Percentiles rank a stretch among this genome's conserved stretches.
Evolutionary conservation across 257 asterid genomes (phyloP).

Genomic region (Phtheirospermum japonicum): DNA sequence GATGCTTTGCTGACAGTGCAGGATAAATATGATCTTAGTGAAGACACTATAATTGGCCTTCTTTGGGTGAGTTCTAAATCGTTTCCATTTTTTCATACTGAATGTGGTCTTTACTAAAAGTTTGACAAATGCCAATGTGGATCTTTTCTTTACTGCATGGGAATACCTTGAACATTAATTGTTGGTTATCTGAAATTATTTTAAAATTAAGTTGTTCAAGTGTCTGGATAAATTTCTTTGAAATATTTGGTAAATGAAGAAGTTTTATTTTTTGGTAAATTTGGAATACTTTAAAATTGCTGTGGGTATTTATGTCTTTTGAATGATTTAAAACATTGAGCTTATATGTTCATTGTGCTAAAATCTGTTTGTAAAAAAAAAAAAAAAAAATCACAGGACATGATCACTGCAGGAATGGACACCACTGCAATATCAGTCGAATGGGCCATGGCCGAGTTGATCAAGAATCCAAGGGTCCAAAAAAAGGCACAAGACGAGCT

Average conservation of each 20-base stretch:
- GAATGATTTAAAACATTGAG: neutral
- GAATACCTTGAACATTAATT: neutral
- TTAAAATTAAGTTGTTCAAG: neutral
- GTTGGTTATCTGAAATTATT: neutral
- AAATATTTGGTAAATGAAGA: too few species aligned
- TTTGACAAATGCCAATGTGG: too few species aligned
- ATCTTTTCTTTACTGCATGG: neutral
- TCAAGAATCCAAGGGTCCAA: slow-evolving; percentile 66
- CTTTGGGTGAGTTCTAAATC: slow-evolving; percentile 54
- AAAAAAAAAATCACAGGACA: too few species aligned
- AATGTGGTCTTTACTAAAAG: too few species aligned
- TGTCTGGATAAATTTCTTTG: neutral
- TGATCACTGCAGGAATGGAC: slow-evolving; percentile 82
- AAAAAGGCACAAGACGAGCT: slow-evolving; percentile 72
- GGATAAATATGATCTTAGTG: slow-evolving; percentile 69
- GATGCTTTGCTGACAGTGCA: slow-evolving; percentile 58
- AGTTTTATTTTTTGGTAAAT: too few species aligned
- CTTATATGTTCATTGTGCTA: neutral
- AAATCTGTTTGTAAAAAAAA: neutral
- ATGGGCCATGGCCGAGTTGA: slow-evolving; percentile 89
- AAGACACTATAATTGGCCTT: slow-evolving; percentile 73
- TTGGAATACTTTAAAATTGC: too few species aligned
- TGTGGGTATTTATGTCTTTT: neutral
- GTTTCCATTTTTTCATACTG: neutral
- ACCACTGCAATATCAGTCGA: slow-evolving; percentile 71